Base-by-base conservation (phyloP, 257 asterid genomes). In the Striga asiatica region DNA sequence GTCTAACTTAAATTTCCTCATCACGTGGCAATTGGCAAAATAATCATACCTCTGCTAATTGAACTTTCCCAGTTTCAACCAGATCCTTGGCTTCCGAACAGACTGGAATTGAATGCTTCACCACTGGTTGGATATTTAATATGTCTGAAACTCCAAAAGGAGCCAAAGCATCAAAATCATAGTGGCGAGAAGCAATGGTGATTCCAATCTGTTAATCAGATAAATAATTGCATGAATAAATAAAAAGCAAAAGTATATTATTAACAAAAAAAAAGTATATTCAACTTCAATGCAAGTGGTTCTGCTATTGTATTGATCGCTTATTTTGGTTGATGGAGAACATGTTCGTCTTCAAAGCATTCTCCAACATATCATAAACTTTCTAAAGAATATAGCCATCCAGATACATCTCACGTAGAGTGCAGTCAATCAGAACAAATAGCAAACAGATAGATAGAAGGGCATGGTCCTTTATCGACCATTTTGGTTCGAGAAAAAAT, bases 51-150 rank as follows among this genome's bases (percentile, higher is more conserved):
- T 92, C 95, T 17, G 95, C 95, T 70, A 92, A 74, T 50, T 92
- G 97, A 70, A 73, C 78, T 76, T 92, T 92, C 62, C 95, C 99
- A 23, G 95, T 75, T 74, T 92, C 99, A 54, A 88, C 83, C 41
- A 92, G 86, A 71, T 82, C 88, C 83, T 78, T 85, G 58, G 99
- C 97, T 75, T 88, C 95, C 38, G 99, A 81, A 61, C 95, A 88
- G 38, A 92, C 71, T 48, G 95, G 97, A 67, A 92, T 82, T n/a
- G 94, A 91, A 74, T 88, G 95, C 72, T 92, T 92, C 58, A 88
- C 88, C 16, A 92, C 95, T 22, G 99, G 95, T 56, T 82, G 94
- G 56, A 88, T 73, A 79, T 84, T 76, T 76, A 88, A 66, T 54
- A 92, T 68, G 72, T 88, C 97, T 17, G 93, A 75, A 21, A 68